Conservation (phyloP, 208 protist species). For the Leishmania lainsoni region DNA sequence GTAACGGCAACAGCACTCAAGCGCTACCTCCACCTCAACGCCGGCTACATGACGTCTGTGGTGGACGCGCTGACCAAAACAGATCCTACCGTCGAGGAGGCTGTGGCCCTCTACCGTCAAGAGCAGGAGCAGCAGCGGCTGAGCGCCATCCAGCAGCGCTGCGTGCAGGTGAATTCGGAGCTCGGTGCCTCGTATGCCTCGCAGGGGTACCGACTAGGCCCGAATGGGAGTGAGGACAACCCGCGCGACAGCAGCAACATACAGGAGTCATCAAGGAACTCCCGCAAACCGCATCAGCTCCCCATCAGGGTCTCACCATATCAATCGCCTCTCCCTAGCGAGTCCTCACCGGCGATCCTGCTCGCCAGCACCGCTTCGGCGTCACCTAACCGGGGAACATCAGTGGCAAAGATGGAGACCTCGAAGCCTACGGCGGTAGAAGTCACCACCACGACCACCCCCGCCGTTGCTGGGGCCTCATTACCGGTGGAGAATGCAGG, state of each 20-base stretch:
- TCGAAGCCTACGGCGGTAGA: not conserved
- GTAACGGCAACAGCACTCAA: constrained; percentile 37
- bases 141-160: constrained; percentile 18
- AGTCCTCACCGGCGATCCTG: not conserved
- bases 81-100: constrained; percentile 38
- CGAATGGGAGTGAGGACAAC: not conserved
- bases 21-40: constrained; percentile 59
- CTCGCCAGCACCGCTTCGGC: not conserved
- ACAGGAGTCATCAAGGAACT: too few species aligned
- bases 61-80: constrained; percentile 43
- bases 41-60: constrained; percentile 48
- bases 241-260: not conserved
- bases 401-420: not conserved
- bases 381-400: not conserved
- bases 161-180: constrained; percentile 5
- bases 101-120: constrained; percentile 32
- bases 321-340: too few species aligned
- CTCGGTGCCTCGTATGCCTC: not conserved
- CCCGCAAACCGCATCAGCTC: not conserved
- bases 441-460: not conserved
- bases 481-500: not conserved
- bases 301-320: not conserved
- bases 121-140: constrained; percentile 14
- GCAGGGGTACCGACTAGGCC: constrained; percentile 1
- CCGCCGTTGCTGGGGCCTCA: not conserved